phyloP scores from a whole-genome alignment of 148 eudicot species.

The Talinum fruticosum region DNA sequence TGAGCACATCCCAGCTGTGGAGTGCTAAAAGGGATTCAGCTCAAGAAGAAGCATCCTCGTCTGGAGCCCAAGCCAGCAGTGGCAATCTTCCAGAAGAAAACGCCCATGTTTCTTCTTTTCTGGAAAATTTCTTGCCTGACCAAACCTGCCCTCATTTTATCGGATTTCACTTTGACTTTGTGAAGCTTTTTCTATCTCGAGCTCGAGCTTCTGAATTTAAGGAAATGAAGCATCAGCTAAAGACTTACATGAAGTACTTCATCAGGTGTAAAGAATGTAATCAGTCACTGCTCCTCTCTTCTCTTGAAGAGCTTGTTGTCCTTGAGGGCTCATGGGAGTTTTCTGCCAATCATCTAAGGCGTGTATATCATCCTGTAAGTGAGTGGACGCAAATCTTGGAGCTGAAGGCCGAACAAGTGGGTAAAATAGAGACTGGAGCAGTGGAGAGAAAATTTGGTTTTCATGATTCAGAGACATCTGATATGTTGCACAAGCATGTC shows the following conservation, averaged over 20 bases:
- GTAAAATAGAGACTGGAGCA: too few species aligned
- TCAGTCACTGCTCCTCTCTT: too few species aligned
- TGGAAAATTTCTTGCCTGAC: slow-evolving; percentile 4
- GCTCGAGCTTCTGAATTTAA: neutral
- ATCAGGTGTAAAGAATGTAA: neutral
- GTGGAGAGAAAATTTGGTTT: too few species aligned
- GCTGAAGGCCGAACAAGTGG: too few species aligned
- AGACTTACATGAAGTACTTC: neutral
- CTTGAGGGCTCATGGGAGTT: too few species aligned
- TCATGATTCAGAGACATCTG: too few species aligned
- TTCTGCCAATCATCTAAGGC: too few species aligned
- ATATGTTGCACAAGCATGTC: too few species aligned
- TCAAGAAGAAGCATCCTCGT: neutral
- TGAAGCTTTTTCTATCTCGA: neutral
- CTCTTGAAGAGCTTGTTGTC: too few species aligned
- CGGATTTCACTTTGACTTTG: slow-evolving; percentile 4
- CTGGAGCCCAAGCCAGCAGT: neutral
- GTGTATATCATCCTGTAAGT: too few species aligned
- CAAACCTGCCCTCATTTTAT: neutral
- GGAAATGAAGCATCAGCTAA: neutral
- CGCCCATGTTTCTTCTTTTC: neutral
- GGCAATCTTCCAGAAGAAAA: neutral
- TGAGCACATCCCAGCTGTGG: neutral
- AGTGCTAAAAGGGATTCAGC: neutral
- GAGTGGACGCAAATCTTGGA: too few species aligned